phyloP scores from a whole-genome alignment of 2,329 filamentous ascomycete genomes.

The Tolypocladium ophioglossoides region DNA sequence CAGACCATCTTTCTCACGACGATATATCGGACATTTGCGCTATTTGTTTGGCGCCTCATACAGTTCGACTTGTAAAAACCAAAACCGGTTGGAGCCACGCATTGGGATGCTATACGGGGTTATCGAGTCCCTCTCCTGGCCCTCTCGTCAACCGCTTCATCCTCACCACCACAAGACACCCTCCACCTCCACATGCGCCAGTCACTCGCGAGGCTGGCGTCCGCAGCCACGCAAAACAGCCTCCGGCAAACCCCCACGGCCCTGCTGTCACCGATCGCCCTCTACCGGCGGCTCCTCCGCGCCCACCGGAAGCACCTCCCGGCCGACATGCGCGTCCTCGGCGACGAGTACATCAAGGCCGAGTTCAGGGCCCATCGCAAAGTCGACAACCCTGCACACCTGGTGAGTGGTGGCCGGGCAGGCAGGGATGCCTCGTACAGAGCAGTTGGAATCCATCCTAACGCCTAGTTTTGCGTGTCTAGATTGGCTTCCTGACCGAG shows the following conservation, averaged over 20 bases:
- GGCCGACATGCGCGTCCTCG: slow-evolving; percentile 64
- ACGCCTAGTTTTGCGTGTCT: not conserved
- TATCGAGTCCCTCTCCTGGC: not conserved
- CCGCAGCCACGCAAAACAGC: slow-evolving; percentile 22
- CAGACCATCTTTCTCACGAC: not conserved
- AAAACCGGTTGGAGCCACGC: not conserved
- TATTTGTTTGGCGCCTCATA: not conserved
- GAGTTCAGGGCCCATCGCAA: slow-evolving; percentile 80
- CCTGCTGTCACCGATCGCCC: slow-evolving; percentile 74
- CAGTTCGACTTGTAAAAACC: too few species aligned
- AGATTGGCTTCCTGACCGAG: slow-evolving; percentile 93
- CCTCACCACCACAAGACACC: not conserved
- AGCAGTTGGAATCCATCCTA: not conserved
- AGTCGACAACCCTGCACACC: slow-evolving; percentile 83
- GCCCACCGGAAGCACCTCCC: slow-evolving; percentile 74
- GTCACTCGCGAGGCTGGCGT: slow-evolving; percentile 18
- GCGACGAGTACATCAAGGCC: slow-evolving; percentile 85
- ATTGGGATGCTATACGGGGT: not conserved
- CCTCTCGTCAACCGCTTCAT: not conserved
- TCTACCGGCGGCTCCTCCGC: slow-evolving; percentile 81
- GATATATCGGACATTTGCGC: not conserved
- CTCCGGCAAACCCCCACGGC: slow-evolving; percentile 41
- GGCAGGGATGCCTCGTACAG: too few species aligned
- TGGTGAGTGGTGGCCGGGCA: slow-evolving; percentile 45
- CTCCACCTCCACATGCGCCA: not conserved